These are phyloP conservation scores for Suillus hirtellus DNA, from an alignment of 768 basidiomycete species.

Conservation along the genomic window DNA sequence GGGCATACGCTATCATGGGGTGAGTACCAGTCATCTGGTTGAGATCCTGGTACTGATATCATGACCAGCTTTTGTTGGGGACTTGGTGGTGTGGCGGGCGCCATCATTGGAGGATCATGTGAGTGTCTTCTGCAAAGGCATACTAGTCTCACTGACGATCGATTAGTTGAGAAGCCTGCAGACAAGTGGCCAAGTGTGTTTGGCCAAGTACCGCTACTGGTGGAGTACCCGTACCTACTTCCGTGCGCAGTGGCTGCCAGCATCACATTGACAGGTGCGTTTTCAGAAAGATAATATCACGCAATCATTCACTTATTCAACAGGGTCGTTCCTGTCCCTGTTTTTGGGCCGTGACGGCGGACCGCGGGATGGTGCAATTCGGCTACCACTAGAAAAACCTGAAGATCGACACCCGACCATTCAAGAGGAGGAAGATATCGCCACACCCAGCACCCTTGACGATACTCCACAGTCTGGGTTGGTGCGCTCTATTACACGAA, in stretches of 20 bases:
- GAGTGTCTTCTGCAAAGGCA: constrained; percentile 30
- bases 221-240: constrained; percentile 85
- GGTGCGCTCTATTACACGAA: constrained; percentile 44
- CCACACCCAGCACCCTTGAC: constrained; percentile 46
- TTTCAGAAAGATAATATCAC: not conserved
- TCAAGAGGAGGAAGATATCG: constrained; percentile 65
- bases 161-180: constrained; percentile 77
- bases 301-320: constrained; percentile 6
- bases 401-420: constrained; percentile 47
- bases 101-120: constrained; percentile 85
- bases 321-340: constrained; percentile 84
- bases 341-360: constrained; percentile 94
- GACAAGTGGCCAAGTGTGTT: constrained; percentile 85
- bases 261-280: constrained; percentile 70
- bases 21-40: constrained; percentile 25
- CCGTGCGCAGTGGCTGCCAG: constrained; percentile 79
- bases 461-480: constrained; percentile 37
- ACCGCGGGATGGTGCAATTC: constrained; percentile 82
- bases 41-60: constrained; percentile 7
- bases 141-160: constrained; percentile 15
- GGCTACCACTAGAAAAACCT: constrained; percentile 76
- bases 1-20: constrained; percentile 94
- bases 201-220: constrained; percentile 63
- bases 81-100: constrained; percentile 90
- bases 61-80: constrained; percentile 86